Evolutionary conservation across 1,139 yeast species (phyloP).

Genomic region (Debaryomyces sp.): DNA sequence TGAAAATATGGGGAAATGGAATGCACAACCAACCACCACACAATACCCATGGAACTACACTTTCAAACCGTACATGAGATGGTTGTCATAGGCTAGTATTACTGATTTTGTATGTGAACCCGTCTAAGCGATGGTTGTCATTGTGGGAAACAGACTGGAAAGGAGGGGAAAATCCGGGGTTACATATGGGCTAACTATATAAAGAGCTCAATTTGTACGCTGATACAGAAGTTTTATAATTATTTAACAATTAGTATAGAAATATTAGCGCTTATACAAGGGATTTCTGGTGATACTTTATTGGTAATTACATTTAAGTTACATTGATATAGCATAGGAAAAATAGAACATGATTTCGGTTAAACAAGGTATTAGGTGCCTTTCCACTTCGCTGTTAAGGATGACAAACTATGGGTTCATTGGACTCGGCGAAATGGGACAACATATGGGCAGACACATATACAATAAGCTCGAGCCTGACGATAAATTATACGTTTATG

Average conservation of each 20-base stretch:
- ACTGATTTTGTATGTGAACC: neutral
- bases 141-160: neutral
- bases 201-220: neutral
- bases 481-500: slow-evolving; percentile 50
- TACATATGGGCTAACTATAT: neutral
- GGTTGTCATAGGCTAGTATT: neutral
- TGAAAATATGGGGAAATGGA: neutral
- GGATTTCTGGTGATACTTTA: neutral
- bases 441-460: slow-evolving; percentile 60
- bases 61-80: neutral
- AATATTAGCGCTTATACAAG: neutral
- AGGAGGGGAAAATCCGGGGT: slow-evolving; percentile 8
- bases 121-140: neutral
- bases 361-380: neutral
- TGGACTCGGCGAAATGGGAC: slow-evolving; percentile 65
- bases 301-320: neutral
- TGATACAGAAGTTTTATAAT: neutral
- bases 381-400: slow-evolving; percentile 3
- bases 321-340: neutral
- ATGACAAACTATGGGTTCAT: slow-evolving; percentile 50
- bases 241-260: neutral
- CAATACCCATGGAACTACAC: slow-evolving; percentile 1
- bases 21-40: neutral
- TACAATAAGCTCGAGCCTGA: slow-evolving; percentile 41
- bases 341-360: neutral